Base-by-base conservation (phyloP, 768 basidiomycete genomes). In the Boletus sp. region DNA sequence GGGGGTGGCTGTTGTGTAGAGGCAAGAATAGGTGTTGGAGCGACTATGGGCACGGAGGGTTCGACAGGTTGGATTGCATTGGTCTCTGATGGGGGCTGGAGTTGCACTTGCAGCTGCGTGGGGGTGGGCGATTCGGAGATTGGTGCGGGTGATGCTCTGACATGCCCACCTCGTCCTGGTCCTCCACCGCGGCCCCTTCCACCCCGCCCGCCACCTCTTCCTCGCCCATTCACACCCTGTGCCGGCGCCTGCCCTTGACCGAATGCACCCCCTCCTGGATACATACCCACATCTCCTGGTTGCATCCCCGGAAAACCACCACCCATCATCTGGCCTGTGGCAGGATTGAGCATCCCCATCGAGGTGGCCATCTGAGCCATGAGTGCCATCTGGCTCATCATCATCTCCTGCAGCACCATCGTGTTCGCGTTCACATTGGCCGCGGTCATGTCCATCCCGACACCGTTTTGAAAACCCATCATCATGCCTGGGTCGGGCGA, bases 331-430 rank as follows among this genome's bases (percentile, higher is more conserved):
- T 83, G 83, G 9, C 79, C 83, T 10, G 78, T 75, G 23, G 72
- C 65, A 13, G 85, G 81, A 61, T 81, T 83, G 59, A 90, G 77
- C 69, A 92, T 86, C 29, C 86, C 89, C 82, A 93, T 87, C 34
- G 83, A 85, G 30, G 84, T 79, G 39, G 90, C 89, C 85, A 96
- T 90, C 73, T 94, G 92, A 51, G 88, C 84, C 93, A 95, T 94
- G 64, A 95, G 78, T 27, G 90, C 87, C 88, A 92, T 91, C 68
- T 93, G 88, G 69, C 82, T 89, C 82, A 90, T 85, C 83, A 94
- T 85, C 80, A 94, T 87, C 67, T 92, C 92, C 70, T 93, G 93
- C 61, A 95, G 71, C 71, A 87, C 72, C 56, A 90, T 59, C 38
- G 88, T 85, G 62, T 85, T 90, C 43, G 79, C 52, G 72, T 66